Base-by-base conservation (phyloP, 2,329 filamentous ascomycete species). In the Penicillium sp. region DNA sequence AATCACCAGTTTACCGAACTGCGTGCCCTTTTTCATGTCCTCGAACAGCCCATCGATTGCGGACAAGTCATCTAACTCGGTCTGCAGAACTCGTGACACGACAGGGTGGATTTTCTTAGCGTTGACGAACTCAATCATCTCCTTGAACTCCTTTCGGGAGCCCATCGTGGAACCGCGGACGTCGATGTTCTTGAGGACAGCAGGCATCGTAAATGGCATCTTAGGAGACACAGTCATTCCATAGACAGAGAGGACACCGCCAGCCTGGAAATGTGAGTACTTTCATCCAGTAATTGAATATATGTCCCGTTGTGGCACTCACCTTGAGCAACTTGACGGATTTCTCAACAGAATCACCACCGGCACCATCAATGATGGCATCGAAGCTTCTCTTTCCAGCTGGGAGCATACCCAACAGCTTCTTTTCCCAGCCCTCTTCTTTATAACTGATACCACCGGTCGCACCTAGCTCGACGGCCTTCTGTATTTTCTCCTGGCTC, bases 1-100 rank as follows among this genome's bases (percentile, higher is more conserved):
- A 61, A 97, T 84, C 2, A 97, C 91, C 64, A 97, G 73, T 76
- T 97, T 97, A 12, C 93, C 94, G 78, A 97, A 96, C 73, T 97
- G 93, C 59, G 77, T 86, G 0, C 88, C 90, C 6, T 85, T 83
- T 69, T 89, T 90, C 85, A 97, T 96, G 48, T 96, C 91, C 39
- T 90, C 86, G 70, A 96, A 97, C 49, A 97, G 72, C 0, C 79
- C 80, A 57, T 97, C 86, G 51, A 97, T 89, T n/a, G 79, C 87
- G n/a, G 86, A 80, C 7, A 96, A 64, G 64, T 92, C 86, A 50
- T 88, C 86, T 62, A 96, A 74, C 0, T 90, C 90, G 2, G 66
- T 65, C 62, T 84, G 84, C 15, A 89, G 83, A 1, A 86, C 83
- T 50, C 87, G 82, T 60, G 88, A 94, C 1, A 97, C 83, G 4